Evolutionary conservation across 192 early-diverging fungal genomes (phyloP).

Genomic region (Coemansia sp.): DNA sequence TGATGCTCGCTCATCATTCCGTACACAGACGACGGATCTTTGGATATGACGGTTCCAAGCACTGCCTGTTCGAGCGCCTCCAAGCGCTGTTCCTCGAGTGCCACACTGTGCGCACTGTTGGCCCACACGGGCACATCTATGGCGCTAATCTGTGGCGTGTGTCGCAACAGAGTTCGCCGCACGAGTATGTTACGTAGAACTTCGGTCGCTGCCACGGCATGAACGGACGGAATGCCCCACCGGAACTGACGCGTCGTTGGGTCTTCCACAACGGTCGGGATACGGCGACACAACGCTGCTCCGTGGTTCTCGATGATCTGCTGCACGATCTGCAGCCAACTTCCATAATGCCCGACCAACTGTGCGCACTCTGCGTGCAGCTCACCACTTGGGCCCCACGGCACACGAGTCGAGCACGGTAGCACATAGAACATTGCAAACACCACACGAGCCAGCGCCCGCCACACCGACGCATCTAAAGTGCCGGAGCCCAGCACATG

Average conservation of each 20-base stretch:
- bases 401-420: constrained; percentile 31
- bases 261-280: constrained; percentile 45
- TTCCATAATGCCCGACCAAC: constrained; percentile 26
- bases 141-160: not conserved
- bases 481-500: constrained; percentile 39
- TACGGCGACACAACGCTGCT: constrained; percentile 28
- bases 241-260: constrained; percentile 41
- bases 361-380: constrained; percentile 14
- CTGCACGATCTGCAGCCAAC: constrained; percentile 41
- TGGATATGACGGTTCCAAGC: constrained; percentile 31
- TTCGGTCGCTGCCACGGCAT: constrained; percentile 37
- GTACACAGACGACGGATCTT: constrained; percentile 48
- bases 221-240: constrained; percentile 48
- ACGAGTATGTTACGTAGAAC: constrained; percentile 32
- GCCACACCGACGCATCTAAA: constrained; percentile 28
- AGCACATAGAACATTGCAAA: constrained; percentile 44
- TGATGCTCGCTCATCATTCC: constrained; percentile 53
- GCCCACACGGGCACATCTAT: constrained; percentile 3
- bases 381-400: not conserved
- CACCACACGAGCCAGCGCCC: constrained; percentile 37
- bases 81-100: constrained; percentile 30
- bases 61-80: constrained; percentile 40
- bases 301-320: constrained; percentile 50
- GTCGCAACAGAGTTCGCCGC: constrained; percentile 25
- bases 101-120: not conserved